Evolutionary conservation across 805 yeast species (phyloP).

Genomic region (Citeromyces nyonsensis): DNA sequence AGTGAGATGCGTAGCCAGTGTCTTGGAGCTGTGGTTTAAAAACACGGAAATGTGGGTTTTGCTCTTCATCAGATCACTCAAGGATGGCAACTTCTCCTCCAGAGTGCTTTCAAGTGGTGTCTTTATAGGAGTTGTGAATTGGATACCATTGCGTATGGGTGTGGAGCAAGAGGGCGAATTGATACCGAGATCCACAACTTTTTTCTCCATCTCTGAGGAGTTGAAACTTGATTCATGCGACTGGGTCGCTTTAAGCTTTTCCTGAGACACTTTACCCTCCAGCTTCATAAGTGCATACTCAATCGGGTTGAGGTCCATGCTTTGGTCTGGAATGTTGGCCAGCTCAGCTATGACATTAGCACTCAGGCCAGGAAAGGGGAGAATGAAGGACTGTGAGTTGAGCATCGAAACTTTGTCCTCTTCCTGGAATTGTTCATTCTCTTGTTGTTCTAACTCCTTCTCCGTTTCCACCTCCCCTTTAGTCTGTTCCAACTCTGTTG

Average conservation of each 20-base stretch:
- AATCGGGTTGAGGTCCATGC: constrained; percentile 54
- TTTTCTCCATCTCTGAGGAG: constrained; percentile 14
- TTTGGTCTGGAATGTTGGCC: constrained; percentile 77
- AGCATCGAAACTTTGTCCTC: constrained; percentile 11
- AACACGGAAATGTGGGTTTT: constrained; percentile 63
- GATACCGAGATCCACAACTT: constrained; percentile 17
- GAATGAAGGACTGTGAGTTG: constrained; percentile 12
- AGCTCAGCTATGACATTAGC: constrained; percentile 55
- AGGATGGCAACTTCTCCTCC: background rate
- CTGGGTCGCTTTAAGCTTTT: background rate
- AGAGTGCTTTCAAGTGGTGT: background rate
- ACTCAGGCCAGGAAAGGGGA: constrained; percentile 30
- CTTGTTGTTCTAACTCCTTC: constrained; percentile 1
- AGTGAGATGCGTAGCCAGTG: constrained; percentile 72
- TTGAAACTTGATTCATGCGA: constrained; percentile 7
- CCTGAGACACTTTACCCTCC: constrained; percentile 39
- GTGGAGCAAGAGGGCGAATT: background rate
- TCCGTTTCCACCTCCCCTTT: constrained; percentile 2
- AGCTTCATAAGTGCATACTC: constrained; percentile 60
- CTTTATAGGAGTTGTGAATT: background rate
- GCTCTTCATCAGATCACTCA: background rate
- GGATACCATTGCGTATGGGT: background rate
- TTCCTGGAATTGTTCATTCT: too few relatives aligned
- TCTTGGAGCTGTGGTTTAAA: constrained; percentile 49
- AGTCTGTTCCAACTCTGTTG: constrained; percentile 8